Percentiles rank a stretch among this genome's conserved stretches.
Conservation (phyloP, 371 early-diverging fungal species). For the Capniomyces stellatus region DNA sequence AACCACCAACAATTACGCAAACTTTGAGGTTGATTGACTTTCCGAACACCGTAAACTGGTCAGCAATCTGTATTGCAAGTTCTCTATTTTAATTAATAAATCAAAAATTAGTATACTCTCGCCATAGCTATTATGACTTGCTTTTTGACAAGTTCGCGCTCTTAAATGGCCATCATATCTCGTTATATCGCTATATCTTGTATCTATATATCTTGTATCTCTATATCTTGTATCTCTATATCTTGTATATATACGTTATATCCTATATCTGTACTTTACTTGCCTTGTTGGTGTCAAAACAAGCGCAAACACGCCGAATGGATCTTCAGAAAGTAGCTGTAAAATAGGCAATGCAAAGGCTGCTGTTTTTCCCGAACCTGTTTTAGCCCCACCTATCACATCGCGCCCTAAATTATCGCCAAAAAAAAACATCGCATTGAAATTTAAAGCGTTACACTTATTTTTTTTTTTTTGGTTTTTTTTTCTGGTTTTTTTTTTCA, state of each 20-base stretch:
- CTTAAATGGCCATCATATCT: too few relatives aligned
- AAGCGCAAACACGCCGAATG: constrained; percentile 83
- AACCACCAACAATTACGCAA: constrained; percentile 89
- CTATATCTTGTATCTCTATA: too few relatives aligned
- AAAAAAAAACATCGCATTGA: too few relatives aligned
- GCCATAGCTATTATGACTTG: too few relatives aligned
- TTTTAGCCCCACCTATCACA: constrained; percentile 94
- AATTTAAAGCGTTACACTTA: too few relatives aligned
- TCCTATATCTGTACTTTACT: too few relatives aligned
- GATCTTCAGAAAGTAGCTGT: constrained; percentile 78
- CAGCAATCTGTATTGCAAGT: constrained; percentile 92
- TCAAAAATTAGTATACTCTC: too few relatives aligned
- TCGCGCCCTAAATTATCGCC: constrained; percentile 43
- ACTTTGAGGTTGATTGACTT: constrained; percentile 69
- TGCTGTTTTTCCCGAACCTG: constrained; percentile 99
- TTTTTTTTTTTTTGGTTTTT: neutral
- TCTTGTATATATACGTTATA: too few relatives aligned
- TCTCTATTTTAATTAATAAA: constrained; percentile 40
- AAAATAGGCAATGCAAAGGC: constrained; percentile 97
- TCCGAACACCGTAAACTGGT: constrained; percentile 86
- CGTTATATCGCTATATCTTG: too few relatives aligned
- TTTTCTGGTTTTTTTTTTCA: neutral
- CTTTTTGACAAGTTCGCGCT: too few relatives aligned
- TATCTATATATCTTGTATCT: too few relatives aligned
- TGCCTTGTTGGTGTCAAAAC: constrained; percentile 84